Evolutionary conservation across 2,329 filamentous ascomycete species (phyloP), one percentile per base, ranked within the genome.

Genomic region (Acrodontium crateriforme): DNA sequence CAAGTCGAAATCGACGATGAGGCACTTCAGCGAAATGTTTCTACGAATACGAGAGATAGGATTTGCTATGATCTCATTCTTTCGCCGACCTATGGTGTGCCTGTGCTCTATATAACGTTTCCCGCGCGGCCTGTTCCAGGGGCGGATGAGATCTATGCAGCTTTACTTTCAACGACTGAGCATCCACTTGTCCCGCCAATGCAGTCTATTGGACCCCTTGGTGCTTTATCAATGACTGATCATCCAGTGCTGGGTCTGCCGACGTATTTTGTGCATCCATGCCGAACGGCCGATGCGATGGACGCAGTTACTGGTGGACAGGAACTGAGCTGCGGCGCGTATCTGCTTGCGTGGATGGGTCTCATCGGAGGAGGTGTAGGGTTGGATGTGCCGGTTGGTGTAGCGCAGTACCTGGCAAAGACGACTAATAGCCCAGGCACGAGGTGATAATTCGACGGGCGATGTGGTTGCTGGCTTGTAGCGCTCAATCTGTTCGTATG

Each of bases 241-340:
- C 84, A 95, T 63, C 87, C 89, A 28, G 56, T 80, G 34, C 81
- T 74, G 32, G 78, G 78, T 29, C 55, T 75, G 33, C 82, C 84
- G 21, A 71, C 74, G 27, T 94, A 87, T 55, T 94, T 93, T 55
- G 68, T 95, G 43, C 89, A 98, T 58, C 87, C 89, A 14, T 95
- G 89, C 57, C 72, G 81, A 51, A 80, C 89, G 6, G 79, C 78
- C 31, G 78, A 87, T 39, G 79, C 80, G 28, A 79, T 95, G 68
- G 62, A 63, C 41, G 62, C 49, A 60, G 64, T 50, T 26, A 55
- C 46, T 53, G 37, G 45, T n/a, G 39, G 61, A 24, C 10, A 22
- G n/a, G 20, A 22, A 8, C 8, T 4, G 13, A 55, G 43, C 11
- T 53, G 62, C 5, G 52, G 74, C 45, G 65, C 75, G 44, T 95